Percentiles rank a stretch among this genome's conserved stretches.
Conservation (phyloP, 2,329 filamentous ascomycete species). For the Aspergillus pseudotamarii region DNA sequence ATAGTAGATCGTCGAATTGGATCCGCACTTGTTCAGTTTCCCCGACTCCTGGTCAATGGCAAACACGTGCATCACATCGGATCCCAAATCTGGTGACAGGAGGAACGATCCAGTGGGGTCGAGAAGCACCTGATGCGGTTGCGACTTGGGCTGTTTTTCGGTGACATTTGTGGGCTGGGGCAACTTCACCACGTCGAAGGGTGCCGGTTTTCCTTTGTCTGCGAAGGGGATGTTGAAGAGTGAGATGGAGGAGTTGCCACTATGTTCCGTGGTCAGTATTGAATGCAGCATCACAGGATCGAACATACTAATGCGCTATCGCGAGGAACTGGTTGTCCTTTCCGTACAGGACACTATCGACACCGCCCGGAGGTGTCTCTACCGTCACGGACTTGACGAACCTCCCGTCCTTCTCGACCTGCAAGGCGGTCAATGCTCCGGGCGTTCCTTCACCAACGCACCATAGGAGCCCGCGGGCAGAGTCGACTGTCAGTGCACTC, state of each 20-base stretch:
- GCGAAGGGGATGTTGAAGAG: conserved; percentile 35
- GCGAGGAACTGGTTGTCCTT: conserved; percentile 32
- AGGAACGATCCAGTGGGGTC: conserved; percentile 68
- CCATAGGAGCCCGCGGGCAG: conserved; percentile 30
- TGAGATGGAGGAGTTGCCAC: conserved; percentile 35
- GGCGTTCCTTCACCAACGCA: conserved; percentile 37
- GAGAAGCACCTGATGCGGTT: conserved; percentile 66
- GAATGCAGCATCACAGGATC: not conserved
- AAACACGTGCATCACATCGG: conserved; percentile 65
- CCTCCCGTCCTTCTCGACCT: not conserved
- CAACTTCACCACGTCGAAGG: conserved; percentile 48
- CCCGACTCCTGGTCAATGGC: conserved; percentile 50
- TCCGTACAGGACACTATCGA: conserved; percentile 38
- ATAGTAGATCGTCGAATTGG: conserved; percentile 30
- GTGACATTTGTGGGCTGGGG: conserved; percentile 36
- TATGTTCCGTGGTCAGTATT: conserved; percentile 17
- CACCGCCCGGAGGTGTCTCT: conserved; percentile 33
- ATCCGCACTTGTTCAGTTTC: conserved; percentile 50
- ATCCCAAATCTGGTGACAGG: conserved; percentile 67
- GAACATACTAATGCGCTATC: conserved; percentile 43
- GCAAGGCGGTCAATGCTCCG: conserved; percentile 19
- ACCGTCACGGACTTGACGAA: conserved; percentile 21
- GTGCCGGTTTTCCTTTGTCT: not conserved
- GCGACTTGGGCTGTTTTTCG: conserved; percentile 56
- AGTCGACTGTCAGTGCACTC: conserved; percentile 41